These are phyloP conservation scores for Penicillium sp. DNA, from an alignment of 2,329 filamentous ascomycete genomes.

Conservation along the genomic window DNA sequence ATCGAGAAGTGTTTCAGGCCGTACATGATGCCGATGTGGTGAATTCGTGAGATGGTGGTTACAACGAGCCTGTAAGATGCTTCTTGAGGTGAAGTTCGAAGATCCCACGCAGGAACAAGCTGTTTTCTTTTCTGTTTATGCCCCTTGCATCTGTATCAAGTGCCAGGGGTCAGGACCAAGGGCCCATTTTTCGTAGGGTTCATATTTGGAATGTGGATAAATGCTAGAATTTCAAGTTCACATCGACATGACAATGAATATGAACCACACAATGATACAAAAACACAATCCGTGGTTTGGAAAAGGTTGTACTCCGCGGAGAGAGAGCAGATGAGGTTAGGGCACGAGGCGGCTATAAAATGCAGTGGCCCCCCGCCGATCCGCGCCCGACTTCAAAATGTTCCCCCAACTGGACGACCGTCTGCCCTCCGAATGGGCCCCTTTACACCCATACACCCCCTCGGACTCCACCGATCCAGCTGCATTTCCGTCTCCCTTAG, in stretches of 20 bases:
- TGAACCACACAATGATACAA: too few species aligned
- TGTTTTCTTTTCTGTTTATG: not conserved
- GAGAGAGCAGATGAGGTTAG: not conserved
- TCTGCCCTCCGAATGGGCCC: conserved; percentile 9
- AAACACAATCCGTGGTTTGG: too few species aligned
- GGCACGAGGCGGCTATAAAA: not conserved
- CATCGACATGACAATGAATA: too few species aligned
- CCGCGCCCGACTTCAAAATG: not conserved
- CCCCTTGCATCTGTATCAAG: conserved; percentile 7
- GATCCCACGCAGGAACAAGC: not conserved
- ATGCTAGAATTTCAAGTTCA: too few species aligned
- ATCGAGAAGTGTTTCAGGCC: conserved; percentile 22
- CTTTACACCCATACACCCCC: conserved; percentile 12
- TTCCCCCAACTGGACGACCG: not conserved
- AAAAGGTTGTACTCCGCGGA: too few species aligned
- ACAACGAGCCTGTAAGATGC: not conserved
- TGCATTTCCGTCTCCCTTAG: conserved; percentile 20
- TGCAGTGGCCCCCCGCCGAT: not conserved
- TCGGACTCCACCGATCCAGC: conserved; percentile 17
- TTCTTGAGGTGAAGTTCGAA: not conserved
- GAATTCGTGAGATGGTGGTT: not conserved
- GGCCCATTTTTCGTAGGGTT: not conserved
- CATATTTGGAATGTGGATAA: not conserved
- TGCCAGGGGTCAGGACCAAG: conserved; percentile 1
- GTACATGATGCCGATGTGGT: conserved; percentile 16